A percentile compares a stretch with the other conserved stretches of the same genome.
Evolutionary conservation across 768 basidiomycete species (phyloP).

Genomic region (Trametes meyenii): DNA sequence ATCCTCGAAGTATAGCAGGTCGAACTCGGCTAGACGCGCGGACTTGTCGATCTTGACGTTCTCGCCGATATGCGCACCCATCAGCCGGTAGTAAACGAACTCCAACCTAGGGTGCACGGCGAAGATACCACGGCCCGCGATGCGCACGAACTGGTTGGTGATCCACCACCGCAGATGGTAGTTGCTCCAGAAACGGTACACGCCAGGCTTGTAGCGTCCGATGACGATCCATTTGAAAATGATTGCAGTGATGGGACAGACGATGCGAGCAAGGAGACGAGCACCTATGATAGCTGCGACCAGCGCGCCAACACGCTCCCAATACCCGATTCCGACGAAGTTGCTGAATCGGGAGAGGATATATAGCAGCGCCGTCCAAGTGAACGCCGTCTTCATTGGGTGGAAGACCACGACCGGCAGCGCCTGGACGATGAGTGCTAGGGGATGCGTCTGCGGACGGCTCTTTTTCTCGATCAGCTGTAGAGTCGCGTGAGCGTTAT

Average conservation of each 20-base stretch:
- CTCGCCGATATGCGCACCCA: slow-evolving; percentile 47
- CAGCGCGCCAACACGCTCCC: slow-evolving; percentile 40
- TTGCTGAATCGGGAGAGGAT: slow-evolving; percentile 40
- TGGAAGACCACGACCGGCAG: slow-evolving; percentile 48
- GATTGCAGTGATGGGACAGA: slow-evolving; percentile 44
- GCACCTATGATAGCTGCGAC: slow-evolving; percentile 40
- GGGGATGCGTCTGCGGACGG: slow-evolving; percentile 34
- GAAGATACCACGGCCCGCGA: slow-evolving; percentile 48
- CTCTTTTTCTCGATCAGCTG: slow-evolving; percentile 20
- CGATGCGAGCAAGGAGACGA: slow-evolving; percentile 37
- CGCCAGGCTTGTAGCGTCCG: slow-evolving; percentile 39
- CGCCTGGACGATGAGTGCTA: slow-evolving; percentile 44
- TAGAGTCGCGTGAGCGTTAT: slow-evolving; percentile 18
- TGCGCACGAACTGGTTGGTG: slow-evolving; percentile 43
- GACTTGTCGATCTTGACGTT: slow-evolving; percentile 43
- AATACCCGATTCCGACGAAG: slow-evolving; percentile 35
- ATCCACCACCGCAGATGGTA: slow-evolving; percentile 51
- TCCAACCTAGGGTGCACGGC: slow-evolving; percentile 40
- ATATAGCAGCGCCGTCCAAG: slow-evolving; percentile 46
- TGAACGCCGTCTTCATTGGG: slow-evolving; percentile 47
- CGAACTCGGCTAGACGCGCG: slow-evolving; percentile 47
- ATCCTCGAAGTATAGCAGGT: slow-evolving; percentile 47
- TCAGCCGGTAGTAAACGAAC: slow-evolving; percentile 47
- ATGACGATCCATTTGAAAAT: slow-evolving; percentile 52
- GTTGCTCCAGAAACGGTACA: slow-evolving; percentile 37